Evolutionary conservation across 1,139 yeast species (phyloP), one percentile per base, ranked within the genome.

Genomic region (Yamadazyma trypodendri): DNA sequence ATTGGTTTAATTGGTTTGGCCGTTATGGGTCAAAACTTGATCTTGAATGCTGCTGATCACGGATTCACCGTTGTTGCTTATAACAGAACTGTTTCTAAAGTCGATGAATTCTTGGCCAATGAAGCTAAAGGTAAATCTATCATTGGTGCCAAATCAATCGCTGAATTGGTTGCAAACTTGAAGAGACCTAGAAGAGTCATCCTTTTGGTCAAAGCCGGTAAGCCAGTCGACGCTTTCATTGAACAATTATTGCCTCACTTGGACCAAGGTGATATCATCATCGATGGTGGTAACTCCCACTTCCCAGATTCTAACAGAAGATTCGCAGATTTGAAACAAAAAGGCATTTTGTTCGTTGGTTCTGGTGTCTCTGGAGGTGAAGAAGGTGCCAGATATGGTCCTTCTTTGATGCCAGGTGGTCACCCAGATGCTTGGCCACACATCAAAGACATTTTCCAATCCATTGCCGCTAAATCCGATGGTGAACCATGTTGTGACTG

Each of bases 351-450:
- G 52, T 92, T 89, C 58, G 98, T 92, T 50, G 98, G 98, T 58
- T 88, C 96, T 48, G 98, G 98, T 84, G 98, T 92, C 50, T 92
- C 97, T 56, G 98, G 98, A 72, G 98, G 98, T 77, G 98, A 92
- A 74, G 98, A 92, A 69, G 98, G 98, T 79, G 98, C 98, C 58
- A 88, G 98, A 75, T 79, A 86, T 68, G 98, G 98, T 63, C 98
- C 98, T 48, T 90, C 97, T 49, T 79, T 92, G 71, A 92, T 92
- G 98, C 98, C 98, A 55, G 98, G 98, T 82, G 98, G 98, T 63
- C 86, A 89, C 65, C 79, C 75, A 54, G 97, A 86, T 58, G 98
- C 98, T 51, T 92, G 98, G 98, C 97, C 97, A 51, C 95, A 88
- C 71, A 85, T 92, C 62, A 92, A 92, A 81, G 83, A 80, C 45